Evolutionary conservation across 1,139 yeast species (phyloP).

Genomic region (Yamadazyma triangularis): DNA sequence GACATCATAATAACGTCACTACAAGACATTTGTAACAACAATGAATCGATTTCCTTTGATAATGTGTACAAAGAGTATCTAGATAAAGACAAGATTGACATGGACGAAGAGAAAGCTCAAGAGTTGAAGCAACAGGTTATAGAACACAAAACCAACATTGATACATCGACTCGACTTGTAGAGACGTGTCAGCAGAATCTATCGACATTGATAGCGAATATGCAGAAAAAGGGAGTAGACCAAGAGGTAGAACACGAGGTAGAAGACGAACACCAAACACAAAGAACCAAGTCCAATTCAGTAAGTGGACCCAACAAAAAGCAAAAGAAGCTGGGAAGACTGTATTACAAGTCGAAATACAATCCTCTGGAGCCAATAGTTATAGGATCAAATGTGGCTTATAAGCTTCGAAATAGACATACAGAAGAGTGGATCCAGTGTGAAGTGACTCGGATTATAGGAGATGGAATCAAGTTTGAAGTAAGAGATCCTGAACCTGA

Average conservation of each 20-base stretch:
- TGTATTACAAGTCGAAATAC: constrained; percentile 39
- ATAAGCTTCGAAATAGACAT: constrained; percentile 63
- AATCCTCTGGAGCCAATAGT: constrained; percentile 59
- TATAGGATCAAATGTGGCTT: constrained; percentile 86
- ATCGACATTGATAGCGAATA: constrained; percentile 24
- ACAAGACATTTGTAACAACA: constrained; percentile 62
- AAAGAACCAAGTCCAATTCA: constrained; percentile 4
- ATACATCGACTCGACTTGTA: constrained; percentile 48
- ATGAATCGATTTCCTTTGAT: constrained; percentile 52
- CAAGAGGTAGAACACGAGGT: no score
- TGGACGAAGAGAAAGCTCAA: constrained; percentile 34
- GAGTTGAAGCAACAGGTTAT: constrained; percentile 36
- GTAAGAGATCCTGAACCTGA: constrained; percentile 98
- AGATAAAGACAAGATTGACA: constrained; percentile 8
- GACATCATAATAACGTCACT: constrained; percentile 60
- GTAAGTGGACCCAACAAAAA: constrained; percentile 13
- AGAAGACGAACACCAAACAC: constrained; percentile 4
- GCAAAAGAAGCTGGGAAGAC: constrained; percentile 35
- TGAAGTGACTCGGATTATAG: constrained; percentile 71
- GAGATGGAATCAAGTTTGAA: constrained; percentile 77
- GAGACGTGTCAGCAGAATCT: constrained; percentile 39
- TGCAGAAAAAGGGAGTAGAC: constrained; percentile 19
- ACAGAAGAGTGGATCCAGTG: constrained; percentile 96
- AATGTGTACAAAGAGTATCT: constrained; percentile 22
- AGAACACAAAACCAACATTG: constrained; percentile 55